Conservation (phyloP, 805 yeast species). For the Teunomyces stri region DNA sequence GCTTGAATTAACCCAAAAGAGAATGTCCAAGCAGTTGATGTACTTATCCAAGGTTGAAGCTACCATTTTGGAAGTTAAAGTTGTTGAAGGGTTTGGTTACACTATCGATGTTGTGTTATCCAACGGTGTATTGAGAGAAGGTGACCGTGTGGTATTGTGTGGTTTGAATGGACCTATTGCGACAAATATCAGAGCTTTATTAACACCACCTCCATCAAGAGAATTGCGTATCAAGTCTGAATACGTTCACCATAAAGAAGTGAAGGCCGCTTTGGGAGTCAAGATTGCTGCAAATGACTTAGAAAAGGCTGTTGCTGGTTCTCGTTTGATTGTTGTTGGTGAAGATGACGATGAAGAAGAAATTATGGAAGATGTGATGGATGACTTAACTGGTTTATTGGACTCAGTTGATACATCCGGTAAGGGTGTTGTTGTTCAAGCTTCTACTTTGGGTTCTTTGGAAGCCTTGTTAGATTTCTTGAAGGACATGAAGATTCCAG, state of each 20-base stretch:
- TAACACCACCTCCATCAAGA: constrained; percentile 96
- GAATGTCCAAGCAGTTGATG: constrained; percentile 98
- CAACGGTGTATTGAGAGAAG: constrained; percentile 93
- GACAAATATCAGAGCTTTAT: constrained; percentile 89
- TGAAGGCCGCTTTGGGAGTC: constrained; percentile 98
- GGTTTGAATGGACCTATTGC: constrained; percentile 99
- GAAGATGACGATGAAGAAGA: constrained; percentile 98
- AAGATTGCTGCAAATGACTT: constrained; percentile 97
- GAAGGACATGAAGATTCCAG: constrained; percentile 98
- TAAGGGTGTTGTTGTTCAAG: constrained; percentile 97
- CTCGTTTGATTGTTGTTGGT: constrained; percentile 90
- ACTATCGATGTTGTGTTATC: constrained; percentile 97
- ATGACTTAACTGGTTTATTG: constrained; percentile 89
- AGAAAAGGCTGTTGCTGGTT: constrained; percentile 99
- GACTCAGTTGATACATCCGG: constrained; percentile 95
- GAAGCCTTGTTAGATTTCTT: constrained; percentile 97
- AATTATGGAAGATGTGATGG: constrained; percentile 97
- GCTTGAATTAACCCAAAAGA: constrained; percentile 92
- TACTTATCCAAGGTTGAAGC: constrained; percentile 93
- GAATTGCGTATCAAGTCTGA: constrained; percentile 97
- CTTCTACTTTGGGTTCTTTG: constrained; percentile 95
- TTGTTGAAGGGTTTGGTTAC: constrained; percentile 97
- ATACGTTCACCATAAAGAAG: constrained; percentile 94
- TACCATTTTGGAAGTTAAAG: constrained; percentile 95
- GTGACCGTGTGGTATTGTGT: constrained; percentile 92